phyloP scores from a whole-genome alignment of 192 early-diverging fungal genomes.

The Backusella sp. region DNA sequence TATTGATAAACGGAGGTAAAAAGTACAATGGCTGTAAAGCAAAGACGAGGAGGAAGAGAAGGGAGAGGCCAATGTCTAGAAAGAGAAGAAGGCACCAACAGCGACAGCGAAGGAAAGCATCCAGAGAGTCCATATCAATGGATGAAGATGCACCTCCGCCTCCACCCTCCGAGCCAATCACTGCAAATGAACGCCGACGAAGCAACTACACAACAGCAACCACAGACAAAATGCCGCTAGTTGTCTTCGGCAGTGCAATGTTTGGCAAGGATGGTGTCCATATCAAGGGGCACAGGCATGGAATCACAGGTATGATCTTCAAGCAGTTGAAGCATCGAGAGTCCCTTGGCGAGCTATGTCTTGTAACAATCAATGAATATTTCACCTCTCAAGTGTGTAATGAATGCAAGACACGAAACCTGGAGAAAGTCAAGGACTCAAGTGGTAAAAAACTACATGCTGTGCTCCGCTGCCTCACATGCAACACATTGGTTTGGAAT shows the following conservation, averaged over 20 bases:
- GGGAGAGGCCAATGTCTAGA: background rate
- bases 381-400: background rate
- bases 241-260: background rate
- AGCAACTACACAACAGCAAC: background rate
- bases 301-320: background rate
- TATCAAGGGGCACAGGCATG: background rate
- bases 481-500: background rate
- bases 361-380: background rate
- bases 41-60: background rate
- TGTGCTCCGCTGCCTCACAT: background rate
- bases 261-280: background rate
- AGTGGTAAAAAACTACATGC: background rate
- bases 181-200: background rate
- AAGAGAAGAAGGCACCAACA: too few relatives aligned
- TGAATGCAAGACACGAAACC: background rate
- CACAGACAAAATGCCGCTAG: background rate
- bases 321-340: constrained; percentile 2
- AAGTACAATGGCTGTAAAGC: constrained; percentile 15
- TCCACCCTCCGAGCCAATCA: background rate
- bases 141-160: too few relatives aligned
- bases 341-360: background rate
- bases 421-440: background rate
- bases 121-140: too few relatives aligned
- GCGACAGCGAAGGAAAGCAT: too few relatives aligned
- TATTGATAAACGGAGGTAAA: constrained; percentile 3